Evolutionary conservation across 495 filamentous ascomycete species (phyloP), one percentile per base, ranked within the genome.

Genomic region (Xylaria venustula): DNA sequence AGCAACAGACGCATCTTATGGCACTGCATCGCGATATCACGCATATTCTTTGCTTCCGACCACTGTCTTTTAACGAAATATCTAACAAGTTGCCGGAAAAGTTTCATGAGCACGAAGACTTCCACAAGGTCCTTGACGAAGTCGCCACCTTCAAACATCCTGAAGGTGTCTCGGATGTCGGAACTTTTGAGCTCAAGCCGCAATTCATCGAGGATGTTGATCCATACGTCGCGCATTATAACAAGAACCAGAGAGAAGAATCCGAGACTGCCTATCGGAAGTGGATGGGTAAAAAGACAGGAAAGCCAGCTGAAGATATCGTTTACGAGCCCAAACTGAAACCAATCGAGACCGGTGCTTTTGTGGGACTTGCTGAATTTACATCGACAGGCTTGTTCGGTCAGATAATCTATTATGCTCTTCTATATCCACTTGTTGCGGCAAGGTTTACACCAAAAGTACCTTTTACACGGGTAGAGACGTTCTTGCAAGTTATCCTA

Each of bases 211-310:
- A 90, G 54, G 81, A 95, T 25, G 84, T 98, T 28, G 94, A 99
- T 71, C 94, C 94, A 4, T 99, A 97, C 68, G 91, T 91, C 65
- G 88, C 92, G 14, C 90, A 97, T 64, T 99, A 94, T 75, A 92
- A 85, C 63, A 95, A 96, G 73, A 98, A 98, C 71, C 95, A 98
- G 72, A 88, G 94, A 25, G 94, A 99, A 66, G 94, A 99, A 70
- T 90, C 93, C 0, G 94, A 99, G 76, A 88, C 81, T 55, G 88
- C 90, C 17, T 97, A 92, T 73, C 89, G 86, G 57, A 88, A 87
- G 52, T 88, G 90, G 82, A 85, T 93, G 77, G 88, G 91, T 8
- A 93, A 95, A 76, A 90, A 89, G 76, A 92, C 88, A 0, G 93
- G 94, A 1, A 90, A 90, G 67, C 80, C 87, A 42, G 77, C 82